Conservation (phyloP, 371 early-diverging fungal species). For the Actinomucor elegans region DNA sequence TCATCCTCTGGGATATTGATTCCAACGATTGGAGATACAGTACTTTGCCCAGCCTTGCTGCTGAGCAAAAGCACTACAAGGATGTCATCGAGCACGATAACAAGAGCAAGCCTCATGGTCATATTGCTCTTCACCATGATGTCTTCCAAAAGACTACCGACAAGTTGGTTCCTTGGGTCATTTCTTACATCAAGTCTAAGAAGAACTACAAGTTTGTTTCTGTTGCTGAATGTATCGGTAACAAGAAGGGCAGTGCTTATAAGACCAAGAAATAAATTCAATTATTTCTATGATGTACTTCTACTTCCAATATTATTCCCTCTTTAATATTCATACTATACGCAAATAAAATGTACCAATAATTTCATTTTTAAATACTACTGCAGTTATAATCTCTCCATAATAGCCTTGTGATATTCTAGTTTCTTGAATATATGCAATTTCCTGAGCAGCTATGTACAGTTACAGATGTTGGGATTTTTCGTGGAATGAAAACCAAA, state of each 20-base stretch:
- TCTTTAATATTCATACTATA: too few species aligned
- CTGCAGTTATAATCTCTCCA: too few species aligned
- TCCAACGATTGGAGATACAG: conserved; percentile 31
- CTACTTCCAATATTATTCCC: too few species aligned
- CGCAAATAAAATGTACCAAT: too few species aligned
- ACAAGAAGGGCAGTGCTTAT: conserved; percentile 26
- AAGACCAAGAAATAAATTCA: conserved; percentile 11
- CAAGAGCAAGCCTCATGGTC: conserved; percentile 23
- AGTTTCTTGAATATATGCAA: too few species aligned
- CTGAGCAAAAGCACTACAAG: conserved; percentile 18
- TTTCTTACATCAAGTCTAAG: conserved; percentile 38
- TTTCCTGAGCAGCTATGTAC: too few species aligned
- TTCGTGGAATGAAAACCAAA: too few species aligned
- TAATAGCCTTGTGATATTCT: too few species aligned
- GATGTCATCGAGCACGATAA: conserved; percentile 22
- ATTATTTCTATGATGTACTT: too few species aligned
- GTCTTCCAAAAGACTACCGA: conserved; percentile 50
- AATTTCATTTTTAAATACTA: too few species aligned
- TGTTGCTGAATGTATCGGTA: conserved; percentile 46
- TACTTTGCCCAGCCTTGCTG: background rate
- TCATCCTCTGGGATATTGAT: conserved; percentile 31
- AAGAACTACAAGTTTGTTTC: conserved; percentile 42
- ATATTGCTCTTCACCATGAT: conserved; percentile 36
- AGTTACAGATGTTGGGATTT: too few species aligned
- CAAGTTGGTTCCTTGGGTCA: conserved; percentile 38